phyloP scores from a whole-genome alignment of 2,329 filamentous ascomycete species.

The Rhinocladiella mackenziei region DNA sequence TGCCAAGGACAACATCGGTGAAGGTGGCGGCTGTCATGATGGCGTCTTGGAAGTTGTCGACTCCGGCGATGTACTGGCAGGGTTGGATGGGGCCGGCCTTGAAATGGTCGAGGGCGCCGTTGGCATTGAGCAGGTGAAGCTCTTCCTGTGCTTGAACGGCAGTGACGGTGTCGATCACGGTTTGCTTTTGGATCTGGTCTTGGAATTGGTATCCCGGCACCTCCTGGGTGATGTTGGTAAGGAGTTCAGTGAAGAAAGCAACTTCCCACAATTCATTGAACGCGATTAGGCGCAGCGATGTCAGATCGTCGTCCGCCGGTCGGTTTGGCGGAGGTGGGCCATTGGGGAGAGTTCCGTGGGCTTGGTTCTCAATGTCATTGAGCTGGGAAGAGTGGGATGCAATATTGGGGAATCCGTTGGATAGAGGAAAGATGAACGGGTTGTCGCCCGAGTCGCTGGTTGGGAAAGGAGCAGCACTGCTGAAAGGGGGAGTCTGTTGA shows the following conservation, averaged over 20 bases:
- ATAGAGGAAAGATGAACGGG: constrained; percentile 26
- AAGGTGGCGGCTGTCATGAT: constrained; percentile 61
- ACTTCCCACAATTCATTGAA: constrained; percentile 72
- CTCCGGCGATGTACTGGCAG: constrained; percentile 53
- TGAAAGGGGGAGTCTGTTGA: constrained; percentile 1
- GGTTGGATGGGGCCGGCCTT: constrained; percentile 49
- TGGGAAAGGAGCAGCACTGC: background rate
- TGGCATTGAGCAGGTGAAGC: constrained; percentile 61
- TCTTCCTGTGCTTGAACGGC: constrained; percentile 63
- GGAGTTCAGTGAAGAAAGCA: constrained; percentile 62
- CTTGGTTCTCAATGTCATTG: constrained; percentile 50
- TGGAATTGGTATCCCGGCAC: constrained; percentile 49
- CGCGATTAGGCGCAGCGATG: constrained; percentile 61
- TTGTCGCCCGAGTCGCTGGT: constrained; percentile 10
- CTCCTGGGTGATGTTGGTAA: constrained; percentile 58
- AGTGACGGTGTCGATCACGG: constrained; percentile 47
- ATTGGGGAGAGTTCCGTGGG: constrained; percentile 61
- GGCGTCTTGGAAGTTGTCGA: constrained; percentile 54
- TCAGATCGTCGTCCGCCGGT: constrained; percentile 49
- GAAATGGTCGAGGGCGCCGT: constrained; percentile 53
- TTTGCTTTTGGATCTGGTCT: constrained; percentile 40
- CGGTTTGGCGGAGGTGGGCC: constrained; percentile 50
- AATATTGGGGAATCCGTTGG: constrained; percentile 58
- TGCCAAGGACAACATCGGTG: constrained; percentile 65
- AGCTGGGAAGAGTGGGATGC: constrained; percentile 47